Conservation (phyloP, 108 stramenopile genomes). For the Aurantiochytrium sp. region DNA sequence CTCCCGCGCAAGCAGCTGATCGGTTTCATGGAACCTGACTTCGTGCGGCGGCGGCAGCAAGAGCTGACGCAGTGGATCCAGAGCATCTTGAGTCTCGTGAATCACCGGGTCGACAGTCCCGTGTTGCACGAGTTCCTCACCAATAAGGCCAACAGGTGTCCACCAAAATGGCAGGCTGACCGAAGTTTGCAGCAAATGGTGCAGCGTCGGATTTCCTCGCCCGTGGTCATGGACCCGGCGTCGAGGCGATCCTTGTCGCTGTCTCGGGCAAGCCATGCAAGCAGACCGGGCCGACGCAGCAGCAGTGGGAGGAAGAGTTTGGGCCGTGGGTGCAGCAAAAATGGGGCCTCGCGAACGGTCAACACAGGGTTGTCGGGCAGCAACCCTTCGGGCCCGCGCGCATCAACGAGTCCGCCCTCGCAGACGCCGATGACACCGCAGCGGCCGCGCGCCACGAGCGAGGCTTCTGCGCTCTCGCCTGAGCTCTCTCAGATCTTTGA, state of each 20-base stretch:
- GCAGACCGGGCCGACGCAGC: no score
- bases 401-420: no score
- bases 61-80: neutral
- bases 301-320: no score
- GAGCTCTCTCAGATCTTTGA: neutral
- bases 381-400: no score
- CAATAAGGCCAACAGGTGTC: neutral
- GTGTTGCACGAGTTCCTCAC: neutral
- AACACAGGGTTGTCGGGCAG: no score
- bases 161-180: neutral
- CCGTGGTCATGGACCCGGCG: neutral
- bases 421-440: no score
- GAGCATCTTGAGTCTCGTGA: neutral
- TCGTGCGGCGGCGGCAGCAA: neutral
- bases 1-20: neutral
- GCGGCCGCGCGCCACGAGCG: no score
- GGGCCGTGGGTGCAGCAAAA: no score
- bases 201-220: neutral
- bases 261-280: no score
- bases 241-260: neutral
- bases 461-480: neutral
- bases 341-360: no score
- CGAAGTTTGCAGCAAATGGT: neutral
- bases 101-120: neutral
- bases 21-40: conserved; percentile 6